A percentile compares a stretch with the other conserved stretches of the same genome.
phyloP scores from a whole-genome alignment of 2,329 filamentous ascomycete genomes.

The Byssothecium circinans region DNA sequence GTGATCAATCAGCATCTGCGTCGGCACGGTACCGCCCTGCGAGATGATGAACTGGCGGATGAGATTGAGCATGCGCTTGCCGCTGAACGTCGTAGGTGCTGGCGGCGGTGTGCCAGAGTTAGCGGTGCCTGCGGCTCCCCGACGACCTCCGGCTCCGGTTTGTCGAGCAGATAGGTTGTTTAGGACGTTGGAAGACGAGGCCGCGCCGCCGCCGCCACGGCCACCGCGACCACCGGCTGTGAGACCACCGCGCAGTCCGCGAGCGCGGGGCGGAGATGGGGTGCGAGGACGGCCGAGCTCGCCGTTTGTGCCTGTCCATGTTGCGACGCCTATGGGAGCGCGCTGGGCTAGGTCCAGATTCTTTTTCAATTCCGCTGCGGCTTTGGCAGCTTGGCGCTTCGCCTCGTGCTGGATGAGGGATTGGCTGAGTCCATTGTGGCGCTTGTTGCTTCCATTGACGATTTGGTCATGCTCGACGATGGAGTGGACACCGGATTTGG shows the following conservation, averaged over 20 bases:
- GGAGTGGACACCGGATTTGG: conserved; percentile 82
- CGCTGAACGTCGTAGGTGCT: conserved; percentile 34
- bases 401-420: conserved; percentile 81
- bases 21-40: conserved; percentile 77
- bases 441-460: conserved; percentile 58
- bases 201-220: conserved; percentile 31
- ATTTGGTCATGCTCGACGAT: conserved; percentile 93
- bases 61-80: conserved; percentile 51
- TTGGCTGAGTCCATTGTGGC: conserved; percentile 71
- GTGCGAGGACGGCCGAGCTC: conserved; percentile 58
- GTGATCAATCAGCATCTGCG: conserved; percentile 85
- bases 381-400: conserved; percentile 73
- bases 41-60: conserved; percentile 78
- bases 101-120: conserved; percentile 19
- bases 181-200: conserved; percentile 47
- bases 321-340: conserved; percentile 80
- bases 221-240: conserved; percentile 35
- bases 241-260: conserved; percentile 49
- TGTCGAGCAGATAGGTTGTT: conserved; percentile 49
- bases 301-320: conserved; percentile 88
- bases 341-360: conserved; percentile 71
- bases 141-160: conserved; percentile 26
- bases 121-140: conserved; percentile 15
- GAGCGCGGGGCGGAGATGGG: conserved; percentile 8
- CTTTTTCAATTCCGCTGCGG: conserved; percentile 73